Conservation (phyloP, 2,329 filamentous ascomycete genomes). For the Sporothrix humicola region DNA sequence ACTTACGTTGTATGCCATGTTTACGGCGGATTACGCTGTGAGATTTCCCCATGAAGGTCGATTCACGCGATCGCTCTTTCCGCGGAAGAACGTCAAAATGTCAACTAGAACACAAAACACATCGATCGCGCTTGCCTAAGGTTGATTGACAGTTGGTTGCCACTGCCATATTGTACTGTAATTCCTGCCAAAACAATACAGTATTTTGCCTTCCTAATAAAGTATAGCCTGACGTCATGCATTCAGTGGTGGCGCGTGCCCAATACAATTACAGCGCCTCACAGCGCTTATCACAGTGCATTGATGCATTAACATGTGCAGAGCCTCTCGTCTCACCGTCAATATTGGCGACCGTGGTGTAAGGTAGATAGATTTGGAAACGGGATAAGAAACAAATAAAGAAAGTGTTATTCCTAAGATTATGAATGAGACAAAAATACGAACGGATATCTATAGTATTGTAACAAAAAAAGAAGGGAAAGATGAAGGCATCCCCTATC, state of each 20-base stretch:
- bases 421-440: neutral
- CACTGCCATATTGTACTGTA: neutral
- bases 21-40: conserved; percentile 1
- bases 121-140: neutral
- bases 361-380: neutral
- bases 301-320: neutral
- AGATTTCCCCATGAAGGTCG: too few relatives aligned
- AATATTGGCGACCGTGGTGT: neutral
- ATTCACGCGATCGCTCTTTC: neutral
- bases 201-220: neutral
- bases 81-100: neutral
- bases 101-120: too few relatives aligned
- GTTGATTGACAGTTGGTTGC: neutral
- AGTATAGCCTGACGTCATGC: neutral
- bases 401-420: neutral
- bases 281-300: neutral
- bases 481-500: neutral
- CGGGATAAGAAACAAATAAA: neutral
- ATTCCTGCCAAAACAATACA: neutral
- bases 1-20: neutral
- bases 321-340: neutral
- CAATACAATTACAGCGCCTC: too few relatives aligned
- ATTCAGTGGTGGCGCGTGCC: neutral
- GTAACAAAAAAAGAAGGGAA: neutral
- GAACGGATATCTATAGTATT: neutral